phyloP scores from a whole-genome alignment of 2,329 filamentous ascomycete genomes.

The Stagonosporopsis rhizophila region DNA sequence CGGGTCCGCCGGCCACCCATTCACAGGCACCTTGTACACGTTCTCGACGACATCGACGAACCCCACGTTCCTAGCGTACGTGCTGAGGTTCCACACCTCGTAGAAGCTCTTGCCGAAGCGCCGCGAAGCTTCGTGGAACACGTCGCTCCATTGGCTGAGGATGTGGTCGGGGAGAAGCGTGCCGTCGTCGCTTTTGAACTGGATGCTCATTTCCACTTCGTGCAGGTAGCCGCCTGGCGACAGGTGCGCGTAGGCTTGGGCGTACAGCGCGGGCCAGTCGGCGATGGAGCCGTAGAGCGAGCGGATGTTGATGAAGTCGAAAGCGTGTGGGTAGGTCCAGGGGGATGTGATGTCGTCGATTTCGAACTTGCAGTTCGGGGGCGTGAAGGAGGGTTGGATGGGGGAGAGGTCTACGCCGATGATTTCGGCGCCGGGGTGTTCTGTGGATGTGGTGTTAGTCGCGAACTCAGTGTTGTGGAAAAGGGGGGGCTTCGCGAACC shows the following conservation, averaged over 20 bases:
- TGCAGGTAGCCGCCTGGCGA: constrained; percentile 51
- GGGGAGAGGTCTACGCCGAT: constrained; percentile 56
- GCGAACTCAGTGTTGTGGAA: background rate
- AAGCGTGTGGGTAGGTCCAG: constrained; percentile 47
- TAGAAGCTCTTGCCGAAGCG: constrained; percentile 38
- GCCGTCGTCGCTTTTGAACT: constrained; percentile 50
- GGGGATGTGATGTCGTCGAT: constrained; percentile 52
- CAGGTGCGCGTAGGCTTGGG: constrained; percentile 34
- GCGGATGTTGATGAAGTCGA: constrained; percentile 55
- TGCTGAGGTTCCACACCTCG: constrained; percentile 36
- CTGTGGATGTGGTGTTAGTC: constrained; percentile 10
- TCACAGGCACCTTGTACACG: constrained; percentile 41
- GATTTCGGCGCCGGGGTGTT: constrained; percentile 47
- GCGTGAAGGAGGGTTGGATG: constrained; percentile 55
- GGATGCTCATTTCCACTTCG: constrained; percentile 51
- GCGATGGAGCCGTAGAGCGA: constrained; percentile 53
- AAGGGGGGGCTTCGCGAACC: constrained; percentile 13
- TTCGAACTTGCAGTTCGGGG: constrained; percentile 55
- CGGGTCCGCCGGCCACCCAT: constrained; percentile 37
- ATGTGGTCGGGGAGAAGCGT: constrained; percentile 43
- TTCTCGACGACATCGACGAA: constrained; percentile 37
- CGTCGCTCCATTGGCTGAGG: constrained; percentile 31
- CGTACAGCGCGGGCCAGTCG: constrained; percentile 52
- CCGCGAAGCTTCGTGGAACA: constrained; percentile 33
- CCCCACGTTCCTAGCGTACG: constrained; percentile 34